Base-by-base conservation (phyloP, 2,329 filamentous ascomycete species). In the Aspergillus pseudotamarii region DNA sequence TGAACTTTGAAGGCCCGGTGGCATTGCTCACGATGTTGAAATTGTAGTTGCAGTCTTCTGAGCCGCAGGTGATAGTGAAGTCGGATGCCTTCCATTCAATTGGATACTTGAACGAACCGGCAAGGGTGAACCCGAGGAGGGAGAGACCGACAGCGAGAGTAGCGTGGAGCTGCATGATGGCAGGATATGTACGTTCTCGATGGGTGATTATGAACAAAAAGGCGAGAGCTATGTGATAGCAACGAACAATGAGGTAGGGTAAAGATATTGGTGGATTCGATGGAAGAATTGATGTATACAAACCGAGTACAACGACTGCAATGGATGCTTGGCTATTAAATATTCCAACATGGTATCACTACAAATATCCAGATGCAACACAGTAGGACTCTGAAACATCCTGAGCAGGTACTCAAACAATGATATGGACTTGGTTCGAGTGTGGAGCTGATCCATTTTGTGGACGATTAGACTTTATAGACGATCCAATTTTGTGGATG, bases 301-400 rank as follows among this genome's bases (percentile, higher is more conserved):
- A 5, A 16, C 0, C 5, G 6, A 6, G 14, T 0, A 36, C 2
- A 6, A 36, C 14, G 1, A 36, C 16, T 16, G 14, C 14, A 6
- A 16, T 10, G 34, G 14, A 36, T 16, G 5, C 14, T 6, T 16
- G 5, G 14, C 5, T 2, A 16, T 43, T 43, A 43, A 43, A 43
- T 43, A 43, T 10, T 21, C 2, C 41, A 21, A 10, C 19, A 4
- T 2, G 9, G 3, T 11, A 5, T 11, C 19, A 11, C 5, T 4
- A 11, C 1, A 4, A 11, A 1, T 6, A 4, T 21, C n/a, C 19
- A 10, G 6, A 21, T n/a, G 8, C 41, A 43, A 11, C n/a, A 4
- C 19, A 43, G 41, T 43, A n/a, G 8, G 3, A 43, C 19, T 43
- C 41, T 43, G 41, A 43, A 43, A 43, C 41, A 43, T 6, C 14